A percentile compares a stretch with the other conserved stretches of the same genome.
Evolutionary conservation across 2,329 filamentous ascomycete species (phyloP).

Genomic region (Colletotrichum cuscutae): DNA sequence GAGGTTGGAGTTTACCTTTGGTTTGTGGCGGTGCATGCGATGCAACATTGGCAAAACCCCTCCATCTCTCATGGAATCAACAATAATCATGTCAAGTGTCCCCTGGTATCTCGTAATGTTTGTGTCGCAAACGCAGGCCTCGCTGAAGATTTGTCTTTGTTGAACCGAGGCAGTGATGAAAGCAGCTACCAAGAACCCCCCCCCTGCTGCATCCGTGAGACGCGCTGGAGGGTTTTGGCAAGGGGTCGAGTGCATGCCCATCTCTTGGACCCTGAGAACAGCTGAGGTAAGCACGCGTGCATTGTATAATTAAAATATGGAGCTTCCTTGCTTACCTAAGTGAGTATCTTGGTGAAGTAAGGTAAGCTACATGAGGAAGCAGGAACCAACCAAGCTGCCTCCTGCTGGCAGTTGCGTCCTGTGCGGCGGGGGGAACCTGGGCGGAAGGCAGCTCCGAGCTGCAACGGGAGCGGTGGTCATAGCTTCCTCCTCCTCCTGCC

Average conservation of each 20-base stretch:
- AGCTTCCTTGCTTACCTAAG: neutral
- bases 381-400: neutral
- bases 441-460: constrained; percentile 12
- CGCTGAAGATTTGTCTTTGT: neutral
- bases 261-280: neutral
- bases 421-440: neutral
- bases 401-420: neutral
- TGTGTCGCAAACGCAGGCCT: neutral
- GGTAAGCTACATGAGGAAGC: neutral
- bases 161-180: neutral
- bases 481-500: constrained; percentile 11
- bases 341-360: too few relatives aligned
- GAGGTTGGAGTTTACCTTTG: neutral
- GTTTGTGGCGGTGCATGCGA: neutral
- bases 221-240: neutral
- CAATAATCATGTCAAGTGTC: neutral
- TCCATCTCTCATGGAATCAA: neutral
- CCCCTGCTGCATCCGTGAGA: neutral
- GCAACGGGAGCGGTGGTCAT: constrained; percentile 20
- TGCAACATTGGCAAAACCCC: neutral
- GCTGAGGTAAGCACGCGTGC: neutral
- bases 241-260: neutral
- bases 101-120: too few relatives aligned
- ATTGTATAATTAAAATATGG: neutral
- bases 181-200: neutral